These are phyloP conservation scores for Peronospora farinosa DNA, from an alignment of 352 stramenopile species.

Conservation along the genomic window DNA sequence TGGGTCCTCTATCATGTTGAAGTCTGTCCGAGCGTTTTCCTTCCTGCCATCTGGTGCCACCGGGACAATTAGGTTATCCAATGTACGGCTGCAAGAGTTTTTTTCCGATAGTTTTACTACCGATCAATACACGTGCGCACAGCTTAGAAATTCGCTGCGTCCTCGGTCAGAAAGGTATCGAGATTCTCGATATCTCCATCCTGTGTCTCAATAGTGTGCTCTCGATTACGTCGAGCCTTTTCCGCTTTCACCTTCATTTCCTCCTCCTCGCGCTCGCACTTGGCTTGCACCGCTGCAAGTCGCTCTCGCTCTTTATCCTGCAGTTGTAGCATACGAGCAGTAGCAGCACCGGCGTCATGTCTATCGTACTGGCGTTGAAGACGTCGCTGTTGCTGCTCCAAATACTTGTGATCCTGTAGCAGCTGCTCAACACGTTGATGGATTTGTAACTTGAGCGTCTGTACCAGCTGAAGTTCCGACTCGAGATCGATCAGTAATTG, in stretches of 20 bases:
- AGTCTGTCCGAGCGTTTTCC: slow-evolving; percentile 19
- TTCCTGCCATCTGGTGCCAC: slow-evolving; percentile 10
- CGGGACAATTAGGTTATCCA: neutral
- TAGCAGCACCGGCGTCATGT: slow-evolving; percentile 24
- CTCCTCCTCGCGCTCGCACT: slow-evolving; percentile 24
- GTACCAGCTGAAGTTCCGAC: slow-evolving; percentile 41
- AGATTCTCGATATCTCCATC: slow-evolving; percentile 48
- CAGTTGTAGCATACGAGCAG: slow-evolving; percentile 54
- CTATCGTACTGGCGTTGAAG: slow-evolving; percentile 31
- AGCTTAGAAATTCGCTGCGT: slow-evolving; percentile 45
- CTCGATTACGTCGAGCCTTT: slow-evolving; percentile 26
- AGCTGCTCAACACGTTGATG: slow-evolving; percentile 36
- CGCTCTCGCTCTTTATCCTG: slow-evolving; percentile 51
- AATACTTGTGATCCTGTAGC: slow-evolving; percentile 32
- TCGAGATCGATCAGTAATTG: slow-evolving; percentile 39
- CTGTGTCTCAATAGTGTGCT: slow-evolving; percentile 41
- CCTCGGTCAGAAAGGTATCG: slow-evolving; percentile 51
- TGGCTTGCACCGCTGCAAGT: slow-evolving; percentile 15
- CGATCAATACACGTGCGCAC: too few relatives aligned
- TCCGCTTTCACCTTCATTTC: slow-evolving; percentile 26
- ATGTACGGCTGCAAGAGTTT: neutral
- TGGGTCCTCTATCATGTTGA: slow-evolving; percentile 10
- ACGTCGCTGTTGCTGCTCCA: slow-evolving; percentile 39
- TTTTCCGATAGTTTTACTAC: too few relatives aligned
- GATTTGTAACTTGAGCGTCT: slow-evolving; percentile 35